Conservation (phyloP, 805 yeast genomes). For the Hyphopichia homilentoma region DNA sequence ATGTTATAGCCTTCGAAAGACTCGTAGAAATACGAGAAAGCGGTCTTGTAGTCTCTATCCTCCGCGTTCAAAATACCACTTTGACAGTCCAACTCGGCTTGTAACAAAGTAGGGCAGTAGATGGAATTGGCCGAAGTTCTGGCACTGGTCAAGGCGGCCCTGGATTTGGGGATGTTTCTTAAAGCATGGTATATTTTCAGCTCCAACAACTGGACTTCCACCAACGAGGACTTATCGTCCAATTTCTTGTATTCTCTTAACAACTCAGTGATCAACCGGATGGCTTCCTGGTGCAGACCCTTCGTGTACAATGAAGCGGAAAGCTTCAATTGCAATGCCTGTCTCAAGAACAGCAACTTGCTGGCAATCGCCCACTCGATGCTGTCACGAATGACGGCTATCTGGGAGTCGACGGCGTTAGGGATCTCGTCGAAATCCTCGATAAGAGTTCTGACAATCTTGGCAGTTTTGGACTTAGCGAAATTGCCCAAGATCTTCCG, state of each 20-base stretch:
- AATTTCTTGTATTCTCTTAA: conserved; percentile 84
- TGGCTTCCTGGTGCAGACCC: conserved; percentile 61
- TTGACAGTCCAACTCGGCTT: conserved; percentile 93
- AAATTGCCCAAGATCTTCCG: conserved; percentile 68
- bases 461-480: conserved; percentile 94
- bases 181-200: conserved; percentile 86
- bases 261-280: conserved; percentile 66
- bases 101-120: conserved; percentile 88
- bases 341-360: conserved; percentile 85
- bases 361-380: conserved; percentile 84
- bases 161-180: conserved; percentile 84
- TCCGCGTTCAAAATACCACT: conserved; percentile 95
- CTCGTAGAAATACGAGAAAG: conserved; percentile 92
- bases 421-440: conserved; percentile 70
- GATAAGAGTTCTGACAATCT: conserved; percentile 75
- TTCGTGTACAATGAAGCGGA: conserved; percentile 71
- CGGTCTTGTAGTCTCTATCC: conserved; percentile 94
- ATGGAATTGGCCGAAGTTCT: conserved; percentile 97
- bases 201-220: conserved; percentile 92
- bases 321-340: conserved; percentile 79
- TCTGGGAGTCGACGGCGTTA: conserved; percentile 63
- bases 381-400: conserved; percentile 68
- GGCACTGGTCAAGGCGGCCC: conserved; percentile 91
- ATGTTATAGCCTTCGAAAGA: conserved; percentile 88
- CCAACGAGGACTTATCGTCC: conserved; percentile 92